Conservation (phyloP, 257 asterid genomes). For the Solanum piurae region DNA sequence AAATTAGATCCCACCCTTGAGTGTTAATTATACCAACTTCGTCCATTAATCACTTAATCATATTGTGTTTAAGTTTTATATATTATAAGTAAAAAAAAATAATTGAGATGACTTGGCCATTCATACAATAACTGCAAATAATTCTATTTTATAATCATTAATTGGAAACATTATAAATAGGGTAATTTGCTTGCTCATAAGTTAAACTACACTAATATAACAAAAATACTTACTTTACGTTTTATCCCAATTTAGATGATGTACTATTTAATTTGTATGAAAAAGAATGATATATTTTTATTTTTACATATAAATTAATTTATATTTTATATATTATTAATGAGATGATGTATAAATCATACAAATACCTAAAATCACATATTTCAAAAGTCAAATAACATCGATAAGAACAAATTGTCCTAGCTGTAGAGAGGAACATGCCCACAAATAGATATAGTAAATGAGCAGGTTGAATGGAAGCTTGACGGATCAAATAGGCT, state of each 20-base stretch:
- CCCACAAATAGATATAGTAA: not conserved
- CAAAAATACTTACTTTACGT: not conserved
- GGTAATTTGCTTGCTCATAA: not conserved
- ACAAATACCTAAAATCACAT: no score
- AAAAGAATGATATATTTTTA: not conserved
- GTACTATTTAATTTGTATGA: not conserved
- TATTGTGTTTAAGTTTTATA: not conserved
- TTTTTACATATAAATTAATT: no score
- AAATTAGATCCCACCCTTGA: not conserved
- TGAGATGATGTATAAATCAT: no score
- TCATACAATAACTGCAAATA: not conserved
- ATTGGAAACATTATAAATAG: not conserved
- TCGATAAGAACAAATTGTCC: not conserved
- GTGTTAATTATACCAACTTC: not conserved
- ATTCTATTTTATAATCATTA: not conserved
- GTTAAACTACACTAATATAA: not conserved
- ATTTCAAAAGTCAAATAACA: not conserved
- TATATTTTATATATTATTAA: no score
- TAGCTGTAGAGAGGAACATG: not conserved
- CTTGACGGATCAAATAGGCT: no score
- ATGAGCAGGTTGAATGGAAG: not conserved
- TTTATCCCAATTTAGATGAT: not conserved
- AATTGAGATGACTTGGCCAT: not conserved
- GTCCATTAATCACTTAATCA: not conserved
- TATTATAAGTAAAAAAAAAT: not conserved